phyloP scores from a whole-genome alignment of 129 eudicot species.

The Chrysanthemum seticuspe region DNA sequence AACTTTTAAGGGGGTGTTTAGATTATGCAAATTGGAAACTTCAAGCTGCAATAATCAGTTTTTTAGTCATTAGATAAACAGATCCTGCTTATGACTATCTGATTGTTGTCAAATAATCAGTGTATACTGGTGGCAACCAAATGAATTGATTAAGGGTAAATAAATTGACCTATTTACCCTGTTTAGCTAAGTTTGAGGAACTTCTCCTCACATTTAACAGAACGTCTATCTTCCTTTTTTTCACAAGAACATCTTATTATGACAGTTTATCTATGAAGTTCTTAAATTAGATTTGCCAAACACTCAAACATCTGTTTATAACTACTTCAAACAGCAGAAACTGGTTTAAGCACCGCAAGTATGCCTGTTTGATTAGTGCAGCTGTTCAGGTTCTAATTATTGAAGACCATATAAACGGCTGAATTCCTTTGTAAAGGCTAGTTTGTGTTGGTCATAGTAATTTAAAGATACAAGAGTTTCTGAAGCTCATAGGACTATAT shows the following conservation, averaged over 20 bases:
- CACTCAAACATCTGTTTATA: too few species aligned
- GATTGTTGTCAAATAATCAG: neutral
- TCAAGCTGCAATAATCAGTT: neutral
- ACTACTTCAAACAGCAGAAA: too few species aligned
- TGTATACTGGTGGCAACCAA: neutral
- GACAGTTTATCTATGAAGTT: too few species aligned
- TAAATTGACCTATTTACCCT: neutral
- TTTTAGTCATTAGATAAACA: neutral
- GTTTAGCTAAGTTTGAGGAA: neutral
- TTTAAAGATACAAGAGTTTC: too few species aligned
- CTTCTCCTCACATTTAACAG: neutral
- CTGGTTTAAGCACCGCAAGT: too few species aligned
- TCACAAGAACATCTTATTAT: neutral
- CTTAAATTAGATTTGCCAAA: too few species aligned
- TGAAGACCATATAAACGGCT: too few species aligned
- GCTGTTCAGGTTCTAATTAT: too few species aligned
- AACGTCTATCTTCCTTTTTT: neutral
- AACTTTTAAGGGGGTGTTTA: neutral
- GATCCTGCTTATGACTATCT: constrained; percentile 1
- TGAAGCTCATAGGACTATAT: too few species aligned
- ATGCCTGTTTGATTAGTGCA: neutral
- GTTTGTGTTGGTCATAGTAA: too few species aligned
- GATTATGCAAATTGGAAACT: constrained; percentile 2
- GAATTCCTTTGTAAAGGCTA: too few species aligned
- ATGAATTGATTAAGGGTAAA: neutral